Percentiles rank a stretch among this genome's conserved stretches.
Conservation (phyloP, 1,284 basidiomycete genomes). For the Cronartium quercuum region DNA sequence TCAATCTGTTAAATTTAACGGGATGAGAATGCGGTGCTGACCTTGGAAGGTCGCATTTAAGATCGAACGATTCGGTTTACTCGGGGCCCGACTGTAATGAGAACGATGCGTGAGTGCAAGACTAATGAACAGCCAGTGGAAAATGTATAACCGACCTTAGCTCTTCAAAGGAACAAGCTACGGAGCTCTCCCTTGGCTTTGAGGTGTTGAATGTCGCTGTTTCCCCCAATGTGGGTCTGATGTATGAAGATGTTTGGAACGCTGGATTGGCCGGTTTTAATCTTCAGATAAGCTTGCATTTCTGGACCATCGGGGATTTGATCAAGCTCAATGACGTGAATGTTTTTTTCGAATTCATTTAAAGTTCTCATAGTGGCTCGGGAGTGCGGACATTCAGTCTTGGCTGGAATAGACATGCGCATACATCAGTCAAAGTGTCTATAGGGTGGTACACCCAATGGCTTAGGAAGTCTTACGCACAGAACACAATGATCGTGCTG, state of each 20-base stretch:
- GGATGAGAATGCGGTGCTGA: no score
- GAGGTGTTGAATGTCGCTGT: constrained; percentile 15
- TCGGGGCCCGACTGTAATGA: no score
- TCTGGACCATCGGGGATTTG: constrained; percentile 45
- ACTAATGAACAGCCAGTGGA: not conserved
- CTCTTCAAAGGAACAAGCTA: not conserved
- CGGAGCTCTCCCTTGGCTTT: constrained; percentile 12
- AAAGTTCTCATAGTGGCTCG: not conserved
- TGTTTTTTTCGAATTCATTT: not conserved
- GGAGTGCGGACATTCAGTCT: not conserved
- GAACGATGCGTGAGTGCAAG: no score
- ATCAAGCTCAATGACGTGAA: constrained; percentile 3
- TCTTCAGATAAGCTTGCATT: constrained; percentile 48
- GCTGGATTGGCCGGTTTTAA: constrained; percentile 51
- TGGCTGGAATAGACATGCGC: not conserved
- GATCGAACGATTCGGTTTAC: no score
- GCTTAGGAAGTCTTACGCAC: not conserved
- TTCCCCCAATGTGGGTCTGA: constrained; percentile 49
- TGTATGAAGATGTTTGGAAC: constrained; percentile 52
- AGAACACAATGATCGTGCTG: constrained; percentile 29
- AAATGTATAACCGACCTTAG: not conserved
- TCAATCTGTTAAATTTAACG: no score
- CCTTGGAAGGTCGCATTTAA: no score
- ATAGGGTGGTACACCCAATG: no score
- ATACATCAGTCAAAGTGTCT: not conserved